phyloP scores from a whole-genome alignment of 352 stramenopile genomes.

The Pythium coloratum region DNA sequence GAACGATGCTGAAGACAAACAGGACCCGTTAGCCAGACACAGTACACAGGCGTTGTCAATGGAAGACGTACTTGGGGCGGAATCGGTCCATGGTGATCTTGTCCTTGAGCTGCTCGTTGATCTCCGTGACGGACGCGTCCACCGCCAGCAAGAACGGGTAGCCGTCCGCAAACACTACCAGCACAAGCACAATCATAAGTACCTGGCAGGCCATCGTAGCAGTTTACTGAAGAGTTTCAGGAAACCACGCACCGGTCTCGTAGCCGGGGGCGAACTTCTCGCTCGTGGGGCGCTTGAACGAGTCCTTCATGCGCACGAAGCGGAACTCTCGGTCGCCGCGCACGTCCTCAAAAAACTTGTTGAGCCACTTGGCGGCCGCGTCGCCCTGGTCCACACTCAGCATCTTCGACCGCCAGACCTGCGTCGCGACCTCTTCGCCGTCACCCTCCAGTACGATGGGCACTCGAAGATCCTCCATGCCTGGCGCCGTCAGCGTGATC shows the following conservation, averaged over 20 bases:
- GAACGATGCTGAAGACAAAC: slow-evolving; percentile 55
- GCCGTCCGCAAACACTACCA: slow-evolving; percentile 66
- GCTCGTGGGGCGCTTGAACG: slow-evolving; percentile 51
- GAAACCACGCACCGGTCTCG: slow-evolving; percentile 35
- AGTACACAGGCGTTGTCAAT: too few relatives aligned
- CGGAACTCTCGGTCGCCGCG: slow-evolving; percentile 41
- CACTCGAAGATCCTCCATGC: slow-evolving; percentile 62
- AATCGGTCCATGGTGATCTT: slow-evolving; percentile 80
- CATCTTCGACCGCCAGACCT: slow-evolving; percentile 63
- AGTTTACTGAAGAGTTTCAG: not conserved
- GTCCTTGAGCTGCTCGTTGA: slow-evolving; percentile 57
- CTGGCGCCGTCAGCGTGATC: slow-evolving; percentile 58
- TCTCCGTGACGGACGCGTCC: slow-evolving; percentile 53
- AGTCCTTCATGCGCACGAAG: slow-evolving; percentile 60
- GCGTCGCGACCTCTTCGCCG: slow-evolving; percentile 37
- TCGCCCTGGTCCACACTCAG: slow-evolving; percentile 65
- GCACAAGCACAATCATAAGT: not conserved
- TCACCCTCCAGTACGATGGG: slow-evolving; percentile 42
- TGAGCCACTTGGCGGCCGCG: slow-evolving; percentile 59
- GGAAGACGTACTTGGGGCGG: slow-evolving; percentile 66
- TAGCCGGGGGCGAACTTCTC: slow-evolving; percentile 62
- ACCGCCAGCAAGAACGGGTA: slow-evolving; percentile 75
- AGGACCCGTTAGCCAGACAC: not conserved
- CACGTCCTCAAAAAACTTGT: slow-evolving; percentile 45
- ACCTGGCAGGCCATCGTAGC: not conserved